Conservation (phyloP, 495 filamentous ascomycete species). For the Aspergillus leporis region DNA sequence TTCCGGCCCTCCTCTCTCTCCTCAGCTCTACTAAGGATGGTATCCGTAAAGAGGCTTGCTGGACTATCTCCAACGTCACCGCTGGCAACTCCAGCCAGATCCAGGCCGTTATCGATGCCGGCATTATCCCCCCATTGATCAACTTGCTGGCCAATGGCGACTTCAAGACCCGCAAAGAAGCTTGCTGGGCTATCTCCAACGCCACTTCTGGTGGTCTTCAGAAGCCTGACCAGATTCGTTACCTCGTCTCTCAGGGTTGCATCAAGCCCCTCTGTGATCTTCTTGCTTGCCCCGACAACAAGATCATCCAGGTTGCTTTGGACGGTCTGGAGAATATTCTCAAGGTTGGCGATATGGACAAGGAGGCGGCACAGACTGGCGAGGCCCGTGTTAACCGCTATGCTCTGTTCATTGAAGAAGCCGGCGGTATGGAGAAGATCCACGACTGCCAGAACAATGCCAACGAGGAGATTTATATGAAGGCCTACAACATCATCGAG, state of each 20-base stretch:
- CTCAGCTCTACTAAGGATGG: slow-evolving; percentile 97
- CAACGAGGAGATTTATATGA: slow-evolving; percentile 99
- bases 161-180: slow-evolving; percentile 99
- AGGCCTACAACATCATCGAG: slow-evolving; percentile 99
- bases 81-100: slow-evolving; percentile 98
- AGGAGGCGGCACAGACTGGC: slow-evolving; percentile 69
- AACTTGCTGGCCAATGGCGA: slow-evolving; percentile 94
- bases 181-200: slow-evolving; percentile 99
- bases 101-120: slow-evolving; percentile 93
- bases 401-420: slow-evolving; percentile 98
- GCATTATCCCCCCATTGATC: slow-evolving; percentile 94
- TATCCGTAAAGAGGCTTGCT: slow-evolving; percentile 99
- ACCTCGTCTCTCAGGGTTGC: slow-evolving; percentile 87
- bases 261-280: slow-evolving; percentile 98
- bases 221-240: slow-evolving; percentile 98
- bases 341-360: slow-evolving; percentile 98
- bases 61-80: slow-evolving; percentile 99
- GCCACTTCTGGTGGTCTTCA: slow-evolving; percentile 96
- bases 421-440: slow-evolving; percentile 99
- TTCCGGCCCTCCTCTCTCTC: slow-evolving; percentile 88
- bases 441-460: slow-evolving; percentile 99
- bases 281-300: slow-evolving; percentile 96
- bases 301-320: slow-evolving; percentile 99
- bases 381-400: slow-evolving; percentile 90
- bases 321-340: slow-evolving; percentile 99